Conservation (phyloP, 169 alveolate genomes). For the Eimeria brunetti region DNA sequence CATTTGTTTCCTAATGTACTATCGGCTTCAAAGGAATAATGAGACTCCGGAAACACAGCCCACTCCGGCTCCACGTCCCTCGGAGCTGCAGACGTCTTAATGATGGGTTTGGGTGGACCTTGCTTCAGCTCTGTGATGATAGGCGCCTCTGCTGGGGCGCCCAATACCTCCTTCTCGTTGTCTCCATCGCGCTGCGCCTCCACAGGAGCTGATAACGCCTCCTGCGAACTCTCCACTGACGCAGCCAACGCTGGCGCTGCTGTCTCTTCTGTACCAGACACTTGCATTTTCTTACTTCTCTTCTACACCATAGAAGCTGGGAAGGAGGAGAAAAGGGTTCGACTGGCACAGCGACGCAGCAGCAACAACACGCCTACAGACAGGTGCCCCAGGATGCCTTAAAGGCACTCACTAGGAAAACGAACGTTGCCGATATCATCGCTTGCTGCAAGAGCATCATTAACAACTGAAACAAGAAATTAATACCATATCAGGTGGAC, state of each 20-base stretch:
- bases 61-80: conserved; percentile 65
- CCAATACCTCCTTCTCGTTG: not conserved
- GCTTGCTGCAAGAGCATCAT: not conserved
- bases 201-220: not conserved
- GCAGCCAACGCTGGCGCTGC: conserved; percentile 2
- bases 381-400: conserved; percentile 12
- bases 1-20: conserved; percentile 56
- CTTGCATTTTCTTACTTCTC: conserved; percentile 18
- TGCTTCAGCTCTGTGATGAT: not conserved
- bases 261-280: not conserved
- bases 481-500: not conserved
- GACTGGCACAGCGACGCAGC: not conserved
- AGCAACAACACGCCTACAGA: not conserved
- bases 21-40: conserved; percentile 58
- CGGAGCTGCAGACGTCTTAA: conserved; percentile 31
- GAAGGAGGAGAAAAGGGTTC: not conserved
- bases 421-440: not conserved
- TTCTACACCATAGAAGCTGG: not conserved
- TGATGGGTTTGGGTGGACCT: not conserved
- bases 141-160: not conserved
- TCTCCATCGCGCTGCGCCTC: not conserved
- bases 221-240: not conserved
- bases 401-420: not conserved
- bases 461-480: not conserved
- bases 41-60: conserved; percentile 64